phyloP scores from a whole-genome alignment of 805 yeast genomes.

The Priceomyces medius region DNA sequence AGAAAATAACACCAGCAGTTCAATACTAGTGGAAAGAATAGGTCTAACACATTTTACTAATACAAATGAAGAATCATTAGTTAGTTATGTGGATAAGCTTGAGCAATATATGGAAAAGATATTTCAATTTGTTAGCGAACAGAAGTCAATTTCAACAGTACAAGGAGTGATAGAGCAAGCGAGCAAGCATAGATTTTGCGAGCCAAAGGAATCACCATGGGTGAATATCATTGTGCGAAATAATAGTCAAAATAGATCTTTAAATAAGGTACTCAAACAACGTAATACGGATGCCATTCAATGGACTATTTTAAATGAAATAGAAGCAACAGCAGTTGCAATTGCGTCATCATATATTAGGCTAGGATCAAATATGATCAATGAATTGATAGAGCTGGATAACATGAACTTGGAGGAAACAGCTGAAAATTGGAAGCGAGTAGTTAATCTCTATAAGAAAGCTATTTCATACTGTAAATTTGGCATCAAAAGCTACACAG shows the following conservation, averaged over 20 bases:
- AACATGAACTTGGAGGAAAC: conserved; percentile 14
- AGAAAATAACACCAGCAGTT: conserved; percentile 7
- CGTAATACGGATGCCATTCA: not conserved
- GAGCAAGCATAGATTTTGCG: conserved; percentile 1
- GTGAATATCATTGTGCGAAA: conserved; percentile 5
- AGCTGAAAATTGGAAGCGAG: conserved; percentile 38
- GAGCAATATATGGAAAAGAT: conserved; percentile 34
- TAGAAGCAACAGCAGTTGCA: conserved; percentile 24
- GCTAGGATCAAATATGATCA: conserved; percentile 35
- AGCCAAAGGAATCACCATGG: conserved; percentile 17
- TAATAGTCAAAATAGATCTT: not conserved
- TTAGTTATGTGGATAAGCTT: conserved; percentile 30
- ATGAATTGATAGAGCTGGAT: conserved; percentile 32
- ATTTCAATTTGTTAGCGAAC: conserved; percentile 13
- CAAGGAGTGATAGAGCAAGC: conserved; percentile 8
- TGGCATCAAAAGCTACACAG: conserved; percentile 15
- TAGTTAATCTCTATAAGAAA: conserved; percentile 29
- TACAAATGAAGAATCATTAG: conserved; percentile 22
- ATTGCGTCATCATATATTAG: conserved; percentile 27
- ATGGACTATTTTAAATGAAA: conserved; percentile 35
- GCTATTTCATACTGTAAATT: conserved; percentile 27
- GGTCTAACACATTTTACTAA: conserved; percentile 12
- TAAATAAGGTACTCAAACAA: conserved; percentile 1
- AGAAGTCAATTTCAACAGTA: conserved; percentile 1
- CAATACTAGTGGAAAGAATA: conserved; percentile 17